These are phyloP conservation scores for Cladophialophora chaetospira DNA, from an alignment of 2,329 filamentous ascomycete species.

Conservation along the genomic window DNA sequence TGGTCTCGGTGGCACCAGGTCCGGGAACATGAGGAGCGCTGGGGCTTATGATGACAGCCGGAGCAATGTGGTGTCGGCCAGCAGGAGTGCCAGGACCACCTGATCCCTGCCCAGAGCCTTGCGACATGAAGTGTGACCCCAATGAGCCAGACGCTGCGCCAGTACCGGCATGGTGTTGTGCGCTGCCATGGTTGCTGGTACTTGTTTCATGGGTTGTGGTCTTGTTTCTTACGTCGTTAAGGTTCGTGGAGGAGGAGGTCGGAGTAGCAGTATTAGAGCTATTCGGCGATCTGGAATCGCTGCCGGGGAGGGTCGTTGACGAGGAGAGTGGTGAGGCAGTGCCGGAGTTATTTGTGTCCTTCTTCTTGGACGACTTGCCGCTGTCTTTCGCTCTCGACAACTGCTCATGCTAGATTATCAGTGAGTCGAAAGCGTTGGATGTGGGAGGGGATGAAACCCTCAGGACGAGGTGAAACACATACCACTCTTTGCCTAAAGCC, in stretches of 20 bases:
- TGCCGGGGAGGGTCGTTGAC: constrained; percentile 45
- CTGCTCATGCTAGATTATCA: constrained; percentile 65
- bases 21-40: constrained; percentile 94
- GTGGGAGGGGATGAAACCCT: constrained; percentile 2
- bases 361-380: constrained; percentile 75
- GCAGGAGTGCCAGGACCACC: constrained; percentile 58
- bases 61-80: constrained; percentile 68
- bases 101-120: constrained; percentile 51
- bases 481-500: constrained; percentile 97
- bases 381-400: constrained; percentile 87
- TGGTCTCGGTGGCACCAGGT: constrained; percentile 91
- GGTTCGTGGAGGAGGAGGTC: constrained; percentile 82
- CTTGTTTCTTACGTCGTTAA: constrained; percentile 85
- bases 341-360: constrained; percentile 59
- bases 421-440: constrained; percentile 25
- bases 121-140: constrained; percentile 42
- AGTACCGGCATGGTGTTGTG: constrained; percentile 34
- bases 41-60: constrained; percentile 91
- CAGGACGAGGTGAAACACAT: constrained; percentile 49
- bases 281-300: constrained; percentile 57
- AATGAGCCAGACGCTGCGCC: constrained; percentile 32
- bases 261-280: constrained; percentile 71
- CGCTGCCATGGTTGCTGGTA: constrained; percentile 26
- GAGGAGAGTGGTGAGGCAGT: constrained; percentile 75
- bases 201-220: constrained; percentile 56